These are phyloP conservation scores for Croton setiger DNA, from an alignment of 441 rosid genomes.

Conservation along the genomic window DNA sequence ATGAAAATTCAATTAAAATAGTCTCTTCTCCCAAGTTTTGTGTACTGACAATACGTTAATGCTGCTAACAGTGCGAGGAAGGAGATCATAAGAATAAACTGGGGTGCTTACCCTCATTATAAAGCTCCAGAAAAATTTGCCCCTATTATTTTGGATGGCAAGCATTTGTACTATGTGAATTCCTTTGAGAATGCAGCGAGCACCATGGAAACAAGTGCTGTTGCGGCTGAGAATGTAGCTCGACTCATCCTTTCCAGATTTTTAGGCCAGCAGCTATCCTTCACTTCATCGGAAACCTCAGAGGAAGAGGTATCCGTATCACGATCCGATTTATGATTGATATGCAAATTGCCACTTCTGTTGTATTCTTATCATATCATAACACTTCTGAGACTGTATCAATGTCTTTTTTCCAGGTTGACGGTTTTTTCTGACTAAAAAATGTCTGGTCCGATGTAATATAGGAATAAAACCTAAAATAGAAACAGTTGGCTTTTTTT, in stretches of 20 bases:
- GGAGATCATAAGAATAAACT: slow-evolving; percentile 62
- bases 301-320: slow-evolving; percentile 15
- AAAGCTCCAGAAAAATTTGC: slow-evolving; percentile 85
- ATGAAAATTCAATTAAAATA: no score
- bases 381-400: no score
- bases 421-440: no score
- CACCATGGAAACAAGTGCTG: slow-evolving; percentile 90
- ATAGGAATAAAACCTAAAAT: no score
- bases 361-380: no score
- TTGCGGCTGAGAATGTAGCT: slow-evolving; percentile 87
- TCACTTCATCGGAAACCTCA: slow-evolving; percentile 23
- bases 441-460: no score
- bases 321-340: slow-evolving; percentile 49
- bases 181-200: slow-evolving; percentile 94
- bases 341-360: no score
- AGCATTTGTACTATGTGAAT: slow-evolving; percentile 75
- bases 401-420: no score
- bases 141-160: slow-evolving; percentile 71
- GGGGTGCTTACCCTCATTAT: slow-evolving; percentile 96
- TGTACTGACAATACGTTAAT: slow-evolving; percentile 19
- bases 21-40: not conserved
- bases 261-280: slow-evolving; percentile 22
- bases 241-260: slow-evolving; percentile 68
- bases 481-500: no score
- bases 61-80: slow-evolving; percentile 42